Base-by-base conservation (phyloP, 2,329 filamentous ascomycete genomes). In the Fusarium sp. region DNA sequence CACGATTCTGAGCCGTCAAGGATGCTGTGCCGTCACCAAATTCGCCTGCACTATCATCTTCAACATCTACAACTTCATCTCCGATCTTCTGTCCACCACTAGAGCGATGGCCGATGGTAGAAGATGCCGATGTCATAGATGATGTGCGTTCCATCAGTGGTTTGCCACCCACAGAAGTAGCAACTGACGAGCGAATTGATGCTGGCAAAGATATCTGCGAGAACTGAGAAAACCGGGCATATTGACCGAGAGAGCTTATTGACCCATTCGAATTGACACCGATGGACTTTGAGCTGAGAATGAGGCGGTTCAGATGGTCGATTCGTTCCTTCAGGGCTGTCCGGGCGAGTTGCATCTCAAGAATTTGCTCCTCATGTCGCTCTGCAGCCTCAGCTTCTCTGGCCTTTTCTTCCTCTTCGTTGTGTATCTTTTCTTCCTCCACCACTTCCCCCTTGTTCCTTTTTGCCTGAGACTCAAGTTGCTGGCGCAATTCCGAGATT, bases 261-360 rank as follows among this genome's bases (percentile, higher is more conserved):
- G 91, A 91, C 28, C 92, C 91, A 74, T 91, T 92, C 37, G 86
- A 88, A 82, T 99, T 99, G 62, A 99, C 96, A 9, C 96, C 96
- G 10, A 94, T 93, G 9, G 96, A 98, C 81, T 98, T 98, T 21
- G 96, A 98, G 81, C 94, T 97, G 67, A 99, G 85, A 73, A 99
- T 98, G 56, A 99, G 86, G 53, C 96, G 92, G 83, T 98, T 99
- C 52, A 99, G 87, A 82, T 99, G 96, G 80, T 98, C 95, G 77
- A 99, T 99, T 35, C 96, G 92, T 85, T 99, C 96, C 82, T 98
- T 99, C 61, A 99, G 85, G 1, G 96, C 96, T 2, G 96, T 99
- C 46, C 96, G 91, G 37, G 96, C 96, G 52, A 99, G 88, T 81
- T 99, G 96, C 94, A 99, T 98, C 83, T 99, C 96, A 61, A 99